These are phyloP conservation scores for Macrophomina pseudophaseolina DNA, from an alignment of 2,329 filamentous ascomycete genomes.

Conservation along the genomic window DNA sequence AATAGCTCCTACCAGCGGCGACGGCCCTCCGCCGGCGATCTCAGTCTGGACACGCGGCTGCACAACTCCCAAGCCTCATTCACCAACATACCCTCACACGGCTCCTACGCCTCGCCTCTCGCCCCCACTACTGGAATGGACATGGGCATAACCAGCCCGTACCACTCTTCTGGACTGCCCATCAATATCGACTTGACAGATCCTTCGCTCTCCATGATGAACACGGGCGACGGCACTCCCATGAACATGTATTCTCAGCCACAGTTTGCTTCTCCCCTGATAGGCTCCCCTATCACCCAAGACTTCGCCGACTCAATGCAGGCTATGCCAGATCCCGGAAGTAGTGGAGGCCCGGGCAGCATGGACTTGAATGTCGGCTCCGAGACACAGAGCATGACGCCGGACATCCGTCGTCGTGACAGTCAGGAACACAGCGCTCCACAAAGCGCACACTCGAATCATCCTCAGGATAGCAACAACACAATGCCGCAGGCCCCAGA, in stretches of 20 bases:
- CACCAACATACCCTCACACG: conserved; percentile 43
- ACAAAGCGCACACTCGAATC: conserved; percentile 13
- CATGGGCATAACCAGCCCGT: conserved; percentile 51
- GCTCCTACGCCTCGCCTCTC: conserved; percentile 52
- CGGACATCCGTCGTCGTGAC: conserved; percentile 12
- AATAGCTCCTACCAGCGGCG: conserved; percentile 35
- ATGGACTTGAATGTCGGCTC: conserved; percentile 26
- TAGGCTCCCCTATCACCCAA: conserved; percentile 48
- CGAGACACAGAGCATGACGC: conserved; percentile 8
- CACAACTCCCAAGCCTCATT: conserved; percentile 41
- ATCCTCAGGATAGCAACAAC: conserved; percentile 9
- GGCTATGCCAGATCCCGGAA: conserved; percentile 36
- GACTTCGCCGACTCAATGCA: conserved; percentile 42
- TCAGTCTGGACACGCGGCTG: conserved; percentile 51
- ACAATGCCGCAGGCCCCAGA: conserved; percentile 1
- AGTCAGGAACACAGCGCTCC: conserved; percentile 23
- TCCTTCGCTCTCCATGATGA: conserved; percentile 39
- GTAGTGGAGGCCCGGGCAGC: background rate
- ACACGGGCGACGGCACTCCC: conserved; percentile 42
- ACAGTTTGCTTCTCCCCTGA: conserved; percentile 46
- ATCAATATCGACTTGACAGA: conserved; percentile 53
- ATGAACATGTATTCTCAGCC: conserved; percentile 46
- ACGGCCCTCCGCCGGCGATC: conserved; percentile 36
- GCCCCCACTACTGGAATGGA: conserved; percentile 44
- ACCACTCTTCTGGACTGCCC: conserved; percentile 44